These are phyloP conservation scores for Hanseniaspora pseudoguilliermondii DNA, from an alignment of 805 yeast species.

Conservation along the genomic window DNA sequence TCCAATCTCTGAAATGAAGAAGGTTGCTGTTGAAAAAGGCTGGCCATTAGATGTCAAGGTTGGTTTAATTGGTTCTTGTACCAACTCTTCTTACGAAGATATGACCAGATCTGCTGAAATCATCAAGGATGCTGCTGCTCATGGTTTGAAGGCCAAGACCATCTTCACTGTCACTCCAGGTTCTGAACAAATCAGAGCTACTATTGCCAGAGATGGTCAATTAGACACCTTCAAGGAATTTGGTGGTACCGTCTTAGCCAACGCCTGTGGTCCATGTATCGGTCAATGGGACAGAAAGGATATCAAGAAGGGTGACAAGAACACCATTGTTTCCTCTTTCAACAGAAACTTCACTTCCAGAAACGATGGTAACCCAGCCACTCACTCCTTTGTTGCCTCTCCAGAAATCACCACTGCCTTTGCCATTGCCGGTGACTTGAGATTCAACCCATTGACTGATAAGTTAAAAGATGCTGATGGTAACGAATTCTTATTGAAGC, in stretches of 20 bases:
- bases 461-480: conserved; percentile 79
- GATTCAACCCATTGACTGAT: conserved; percentile 92
- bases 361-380: conserved; percentile 95
- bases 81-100: conserved; percentile 96
- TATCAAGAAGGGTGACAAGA: conserved; percentile 84
- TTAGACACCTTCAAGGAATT: conserved; percentile 75
- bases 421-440: conserved; percentile 90
- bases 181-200: conserved; percentile 96
- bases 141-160: conserved; percentile 84
- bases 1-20: conserved; percentile 77
- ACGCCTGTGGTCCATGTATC: conserved; percentile 98
- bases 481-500: conserved; percentile 73
- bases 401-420: conserved; percentile 94
- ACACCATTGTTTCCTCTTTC: conserved; percentile 93
- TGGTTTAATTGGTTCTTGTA: conserved; percentile 95
- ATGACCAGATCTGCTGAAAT: conserved; percentile 94
- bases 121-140: conserved; percentile 77
- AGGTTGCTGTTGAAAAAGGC: conserved; percentile 66
- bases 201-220: conserved; percentile 93
- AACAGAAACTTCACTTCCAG: conserved; percentile 97
- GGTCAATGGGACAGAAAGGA: conserved; percentile 98
- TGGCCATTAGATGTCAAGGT: conserved; percentile 93
- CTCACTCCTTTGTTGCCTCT: conserved; percentile 93
- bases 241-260: conserved; percentile 90
- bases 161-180: conserved; percentile 94